Conservation (phyloP, 2,329 filamentous ascomycete species). For the Pseudogymnoascus sp. region DNA sequence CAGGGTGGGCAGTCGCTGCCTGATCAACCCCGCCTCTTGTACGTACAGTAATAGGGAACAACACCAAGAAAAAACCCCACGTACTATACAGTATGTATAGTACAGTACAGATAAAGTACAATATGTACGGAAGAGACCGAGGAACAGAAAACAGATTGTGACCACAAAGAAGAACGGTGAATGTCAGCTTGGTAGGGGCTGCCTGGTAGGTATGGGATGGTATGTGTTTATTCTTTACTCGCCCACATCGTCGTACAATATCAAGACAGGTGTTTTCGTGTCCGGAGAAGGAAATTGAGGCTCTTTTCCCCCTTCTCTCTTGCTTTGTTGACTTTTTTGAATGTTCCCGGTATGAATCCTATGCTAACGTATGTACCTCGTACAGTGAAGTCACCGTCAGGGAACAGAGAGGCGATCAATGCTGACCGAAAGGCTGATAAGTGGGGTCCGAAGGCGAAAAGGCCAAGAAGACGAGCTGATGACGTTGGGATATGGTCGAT, state of each 20-base stretch:
- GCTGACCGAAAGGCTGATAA: neutral
- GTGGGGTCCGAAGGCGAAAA: neutral
- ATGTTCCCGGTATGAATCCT: neutral
- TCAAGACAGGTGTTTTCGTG: neutral
- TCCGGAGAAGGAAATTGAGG: neutral
- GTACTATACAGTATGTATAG: neutral
- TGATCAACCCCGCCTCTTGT: neutral
- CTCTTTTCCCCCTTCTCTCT: neutral
- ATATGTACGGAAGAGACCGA: too few species aligned
- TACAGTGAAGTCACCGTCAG: neutral
- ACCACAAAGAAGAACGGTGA: neutral
- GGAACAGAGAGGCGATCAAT: neutral
- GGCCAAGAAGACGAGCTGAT: neutral
- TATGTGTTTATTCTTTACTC: neutral
- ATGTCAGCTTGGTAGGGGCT: neutral
- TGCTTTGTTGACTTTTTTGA: neutral
- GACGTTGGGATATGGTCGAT: neutral
- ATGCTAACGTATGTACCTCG: neutral
- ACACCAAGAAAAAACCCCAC: neutral
- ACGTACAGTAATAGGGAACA: neutral
- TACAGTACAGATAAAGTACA: neutral
- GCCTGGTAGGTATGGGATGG: neutral
- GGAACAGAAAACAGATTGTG: neutral
- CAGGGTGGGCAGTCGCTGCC: neutral
- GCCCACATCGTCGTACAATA: neutral